Conservation (phyloP, 257 asterid species). For the Ilex aquifolium region DNA sequence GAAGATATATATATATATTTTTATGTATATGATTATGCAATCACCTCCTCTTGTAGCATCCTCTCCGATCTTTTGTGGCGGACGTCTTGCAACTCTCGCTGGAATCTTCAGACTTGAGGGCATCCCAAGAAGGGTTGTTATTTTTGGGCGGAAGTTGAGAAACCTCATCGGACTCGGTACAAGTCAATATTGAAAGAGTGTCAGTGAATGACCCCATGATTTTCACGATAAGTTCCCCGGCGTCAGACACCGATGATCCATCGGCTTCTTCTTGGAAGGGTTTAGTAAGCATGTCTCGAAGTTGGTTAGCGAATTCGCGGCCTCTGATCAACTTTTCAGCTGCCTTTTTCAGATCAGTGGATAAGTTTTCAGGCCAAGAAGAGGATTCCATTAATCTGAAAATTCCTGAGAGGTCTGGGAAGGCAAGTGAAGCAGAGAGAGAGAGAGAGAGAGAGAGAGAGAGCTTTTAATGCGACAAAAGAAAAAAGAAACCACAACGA, state of each 20-base stretch:
- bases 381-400: not conserved
- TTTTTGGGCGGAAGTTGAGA: conserved; percentile 14
- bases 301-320: conserved; percentile 31
- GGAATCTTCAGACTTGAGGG: conserved; percentile 32
- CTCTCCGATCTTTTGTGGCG: conserved; percentile 44
- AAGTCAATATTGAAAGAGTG: conserved; percentile 27
- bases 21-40: not conserved
- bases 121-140: not conserved
- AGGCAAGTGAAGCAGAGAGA: not conserved
- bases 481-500: not conserved
- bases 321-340: conserved; percentile 42
- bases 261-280: not conserved
- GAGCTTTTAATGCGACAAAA: not conserved
- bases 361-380: not conserved
- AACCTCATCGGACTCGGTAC: conserved; percentile 24
- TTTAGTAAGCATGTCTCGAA: conserved; percentile 25
- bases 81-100: conserved; percentile 41
- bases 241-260: not conserved
- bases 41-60: conserved; percentile 62
- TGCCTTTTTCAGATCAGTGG: conserved; percentile 18
- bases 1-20: not conserved
- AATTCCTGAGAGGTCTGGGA: too few species aligned
- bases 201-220: conserved; percentile 35
- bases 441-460: not conserved
- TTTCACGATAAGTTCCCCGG: conserved; percentile 26